Base-by-base conservation (phyloP, 2,329 filamentous ascomycete species). In the Helicocarpus griseus region DNA sequence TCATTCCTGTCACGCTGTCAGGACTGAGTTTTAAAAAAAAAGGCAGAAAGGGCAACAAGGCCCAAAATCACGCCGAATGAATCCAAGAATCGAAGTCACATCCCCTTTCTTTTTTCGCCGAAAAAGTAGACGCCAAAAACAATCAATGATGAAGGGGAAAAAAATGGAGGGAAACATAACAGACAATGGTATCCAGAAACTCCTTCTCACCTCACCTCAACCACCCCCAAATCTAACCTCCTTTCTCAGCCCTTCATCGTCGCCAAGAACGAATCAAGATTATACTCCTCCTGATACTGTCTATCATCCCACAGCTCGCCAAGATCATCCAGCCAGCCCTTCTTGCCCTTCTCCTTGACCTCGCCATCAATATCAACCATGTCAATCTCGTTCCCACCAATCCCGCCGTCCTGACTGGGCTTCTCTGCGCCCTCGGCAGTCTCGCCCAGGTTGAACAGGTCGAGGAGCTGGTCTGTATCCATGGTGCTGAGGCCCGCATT, bases 201-300 rank as follows among this genome's bases (percentile, higher is more conserved):
- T n/a, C n/a, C n/a, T n/a, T n/a, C n/a, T n/a, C n/a, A n/a, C n/a
- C n/a, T n/a, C n/a, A n/a, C n/a, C n/a, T n/a, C n/a, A n/a, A 3
- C 14, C 24, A 2, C 24, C 24, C 24, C 24, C 4, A 22, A n/a
- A 17, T 43, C 40, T 3, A 24, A 43, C 8, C n/a, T 41, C 26
- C 19, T 21, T 4, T 26, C 26, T 41, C n/a, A 58, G 17, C 43
- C 51, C 50, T 89, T 87, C 88, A 98, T 96, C 60, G 82, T 94
- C 68, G 89, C 90, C 73, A 98, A 78, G 73, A 97, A 98, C 3
- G 88, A 90, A 62, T 95, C 89, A 59, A 98, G 73, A 67, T 97
- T 89, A 68, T 96, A 97, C 69, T 95, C 94, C 73, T 98, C 93
- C 71, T 96, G 89, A 69, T 98, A 98, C 74, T 96, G 90, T 66